These are phyloP conservation scores for Pelargonium citronellum DNA, from an alignment of 441 rosid genomes.

Conservation along the genomic window DNA sequence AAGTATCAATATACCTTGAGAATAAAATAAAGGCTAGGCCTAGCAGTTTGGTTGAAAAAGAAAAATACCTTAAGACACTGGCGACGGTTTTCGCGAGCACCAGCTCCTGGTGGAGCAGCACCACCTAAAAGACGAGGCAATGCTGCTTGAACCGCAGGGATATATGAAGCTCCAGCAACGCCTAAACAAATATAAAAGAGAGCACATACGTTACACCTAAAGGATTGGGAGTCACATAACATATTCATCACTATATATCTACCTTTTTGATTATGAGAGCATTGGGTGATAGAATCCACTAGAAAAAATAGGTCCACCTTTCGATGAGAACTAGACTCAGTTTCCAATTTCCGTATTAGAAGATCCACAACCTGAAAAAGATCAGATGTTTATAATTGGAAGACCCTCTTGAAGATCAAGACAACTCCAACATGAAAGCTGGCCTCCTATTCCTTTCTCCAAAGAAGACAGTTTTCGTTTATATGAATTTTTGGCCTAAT, in stretches of 20 bases:
- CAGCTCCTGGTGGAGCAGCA: constrained; percentile 84
- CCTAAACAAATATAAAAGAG: constrained; percentile 31
- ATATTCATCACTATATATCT: constrained; percentile 8
- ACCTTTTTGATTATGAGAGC: constrained; percentile 86
- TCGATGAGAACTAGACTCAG: constrained; percentile 68
- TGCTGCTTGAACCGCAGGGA: constrained; percentile 68
- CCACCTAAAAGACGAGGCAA: constrained; percentile 69
- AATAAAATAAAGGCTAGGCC: background rate
- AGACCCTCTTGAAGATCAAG: background rate
- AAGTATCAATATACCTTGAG: background rate
- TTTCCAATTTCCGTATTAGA: constrained; percentile 63
- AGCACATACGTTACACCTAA: constrained; percentile 1
- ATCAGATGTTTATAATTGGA: background rate
- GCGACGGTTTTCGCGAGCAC: constrained; percentile 69
- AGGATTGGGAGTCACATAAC: background rate
- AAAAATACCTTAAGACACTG: constrained; percentile 76
- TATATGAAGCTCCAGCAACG: constrained; percentile 59
- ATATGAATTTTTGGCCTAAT: background rate
- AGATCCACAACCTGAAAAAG: constrained; percentile 61
- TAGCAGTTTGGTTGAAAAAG: background rate
- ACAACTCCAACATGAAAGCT: background rate
- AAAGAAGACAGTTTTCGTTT: background rate
- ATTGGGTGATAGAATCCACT: constrained; percentile 90
- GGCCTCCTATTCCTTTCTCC: background rate
- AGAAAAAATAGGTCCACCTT: constrained; percentile 93